Evolutionary conservation across 2,329 filamentous ascomycete genomes (phyloP), one percentile per base, ranked within the genome.

Genomic region (Herpomyces periplanetae): DNA sequence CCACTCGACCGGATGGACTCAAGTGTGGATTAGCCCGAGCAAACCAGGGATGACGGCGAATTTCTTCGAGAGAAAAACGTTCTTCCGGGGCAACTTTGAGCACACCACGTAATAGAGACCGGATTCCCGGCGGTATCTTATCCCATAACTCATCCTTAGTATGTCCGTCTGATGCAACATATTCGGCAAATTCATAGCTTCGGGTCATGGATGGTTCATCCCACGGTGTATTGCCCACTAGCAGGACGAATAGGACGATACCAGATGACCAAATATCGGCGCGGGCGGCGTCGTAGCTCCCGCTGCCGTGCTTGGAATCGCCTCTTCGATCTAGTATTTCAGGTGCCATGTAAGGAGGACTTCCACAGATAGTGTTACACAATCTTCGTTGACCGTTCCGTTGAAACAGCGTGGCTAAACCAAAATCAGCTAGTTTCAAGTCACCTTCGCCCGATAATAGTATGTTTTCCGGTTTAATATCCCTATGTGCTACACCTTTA

Each of bases 201-300:
- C 56, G 49, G 13, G 51, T 43, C n/a, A n/a, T n/a, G 2, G 71
- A 75, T 0, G 80, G 80, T 33, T 80, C 66, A 32, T 91, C 80
- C 80, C 80, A 96, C 0, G 80, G 80, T 2, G 80, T 96, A 34
- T 96, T 96, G 5, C 80, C 80, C 1, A 85, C 71, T 3, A 96
- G 45, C 3, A 96, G 45, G 13, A 91, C 80, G 32, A 96, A 96
- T 3, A 96, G 46, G n/a, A 96, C 84, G 20, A 96, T 71, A 13
- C 80, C 80, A 30, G 73, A 88, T 8, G 73, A 88, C 84, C 84
- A 96, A 22, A 96, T 61, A 33, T 96, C 80, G 14, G 68, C 66
- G 16, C 68, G 40, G 25, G 88, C 68, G 4, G 73, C 59, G 12
- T 51, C 48, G 32, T 75, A 75, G 21, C 62, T 56, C 18, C 30